Evolutionary conservation across 495 filamentous ascomycete species (phyloP), one percentile per base, ranked within the genome.

Genomic region (Glarea lozoyensis): DNA sequence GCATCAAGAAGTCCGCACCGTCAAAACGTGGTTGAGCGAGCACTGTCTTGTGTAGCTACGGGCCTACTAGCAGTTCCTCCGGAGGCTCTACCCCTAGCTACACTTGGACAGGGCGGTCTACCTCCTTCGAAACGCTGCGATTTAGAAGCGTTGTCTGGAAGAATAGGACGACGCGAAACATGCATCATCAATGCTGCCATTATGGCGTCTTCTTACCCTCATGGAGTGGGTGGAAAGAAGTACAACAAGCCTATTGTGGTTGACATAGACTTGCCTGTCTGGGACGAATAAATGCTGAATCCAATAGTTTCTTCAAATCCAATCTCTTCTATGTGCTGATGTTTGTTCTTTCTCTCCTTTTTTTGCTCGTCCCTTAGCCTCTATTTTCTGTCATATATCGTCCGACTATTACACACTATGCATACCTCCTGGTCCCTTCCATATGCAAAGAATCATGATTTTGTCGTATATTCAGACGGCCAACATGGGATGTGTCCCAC

Each of bases 131-230:
- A 40, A 45, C 58, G 64, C 30, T 66, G 60, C 43, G 62, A 73
- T 53, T 43, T 62, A 31, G 58, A 56, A 44, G 64, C 63, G 39
- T 55, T 70, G 30, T 45, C 47, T 20, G 68, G 67, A 7, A 49
- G 63, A 29, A 50, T 63, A 44, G 69, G 68, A 25, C 69, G 81
- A 51, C 69, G 60, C 43, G 86, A 89, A 63, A 88, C 83, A 7
- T 86, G 79, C 55, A 63, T 92, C 39, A 70, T 88, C 51, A 90
- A 89, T 61, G 81, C 82, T 23, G 76, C 84, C 13, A 79, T 88
- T 47, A 68, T 82, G 67, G 72, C 76, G 9, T 76, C 66, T 2
- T 81, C 71, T 52, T 83, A 76, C 65, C 80, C 81, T 31, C 78
- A 82, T 47, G 70, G 67, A 12, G 58, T 57, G 1, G 64, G 60